phyloP scores from a whole-genome alignment of 768 basidiomycete species.

The Ramaria rubella region DNA sequence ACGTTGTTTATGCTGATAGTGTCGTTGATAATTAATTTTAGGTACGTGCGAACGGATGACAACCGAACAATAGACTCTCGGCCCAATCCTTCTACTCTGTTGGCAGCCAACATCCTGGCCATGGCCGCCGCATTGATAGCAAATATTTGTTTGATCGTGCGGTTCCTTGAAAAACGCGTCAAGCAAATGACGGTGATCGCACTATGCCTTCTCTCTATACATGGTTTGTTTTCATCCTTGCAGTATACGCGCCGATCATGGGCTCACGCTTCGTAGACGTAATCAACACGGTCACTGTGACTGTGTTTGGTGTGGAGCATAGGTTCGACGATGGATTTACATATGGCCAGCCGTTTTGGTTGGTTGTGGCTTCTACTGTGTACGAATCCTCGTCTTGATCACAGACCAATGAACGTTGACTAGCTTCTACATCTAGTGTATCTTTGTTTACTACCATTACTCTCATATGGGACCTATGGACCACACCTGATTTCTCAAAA shows the following conservation, averaged over 20 bases:
- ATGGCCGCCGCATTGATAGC: slow-evolving; percentile 63
- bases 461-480: slow-evolving; percentile 53
- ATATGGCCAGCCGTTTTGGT: slow-evolving; percentile 37
- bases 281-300: slow-evolving; percentile 57
- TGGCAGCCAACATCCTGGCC: slow-evolving; percentile 57
- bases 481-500: slow-evolving; percentile 53
- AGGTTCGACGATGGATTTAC: slow-evolving; percentile 61
- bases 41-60: slow-evolving; percentile 43
- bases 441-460: slow-evolving; percentile 63
- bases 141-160: slow-evolving; percentile 55
- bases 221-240: slow-evolving; percentile 42
- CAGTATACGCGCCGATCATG: not conserved
- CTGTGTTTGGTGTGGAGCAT: slow-evolving; percentile 56
- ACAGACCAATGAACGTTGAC: not conserved
- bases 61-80: slow-evolving; percentile 40
- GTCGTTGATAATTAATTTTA: not conserved
- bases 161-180: slow-evolving; percentile 68
- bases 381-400: not conserved
- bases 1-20: not conserved
- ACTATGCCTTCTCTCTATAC: slow-evolving; percentile 58
- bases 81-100: slow-evolving; percentile 51
- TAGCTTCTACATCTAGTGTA: no score
- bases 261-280: slow-evolving; percentile 41
- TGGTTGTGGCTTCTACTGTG: slow-evolving; percentile 9
- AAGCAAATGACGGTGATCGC: slow-evolving; percentile 56